These are phyloP conservation scores for Monosporascus sp. DNA, from an alignment of 2,329 filamentous ascomycete species.

Conservation along the genomic window DNA sequence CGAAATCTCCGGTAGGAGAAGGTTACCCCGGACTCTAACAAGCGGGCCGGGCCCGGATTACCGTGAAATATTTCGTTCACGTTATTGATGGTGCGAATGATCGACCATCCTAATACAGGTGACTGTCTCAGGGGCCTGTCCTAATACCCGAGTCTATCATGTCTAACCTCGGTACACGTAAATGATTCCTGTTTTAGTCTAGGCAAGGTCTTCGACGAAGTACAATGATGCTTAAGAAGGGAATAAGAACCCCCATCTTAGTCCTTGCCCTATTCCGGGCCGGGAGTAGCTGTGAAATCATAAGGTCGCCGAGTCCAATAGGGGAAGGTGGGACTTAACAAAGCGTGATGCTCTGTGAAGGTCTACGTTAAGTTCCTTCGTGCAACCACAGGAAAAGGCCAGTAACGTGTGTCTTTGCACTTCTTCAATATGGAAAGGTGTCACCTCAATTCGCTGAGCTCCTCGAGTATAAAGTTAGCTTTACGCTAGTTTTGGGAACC, in stretches of 20 bases:
- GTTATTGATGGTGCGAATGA: background rate
- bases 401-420: background rate
- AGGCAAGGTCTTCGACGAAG: no score
- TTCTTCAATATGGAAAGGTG: background rate
- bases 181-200: background rate
- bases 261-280: background rate
- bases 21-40: background rate
- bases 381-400: background rate
- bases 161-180: background rate
- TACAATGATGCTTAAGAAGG: background rate
- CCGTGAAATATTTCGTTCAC: no score
- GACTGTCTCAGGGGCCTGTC: background rate
- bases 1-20: background rate
- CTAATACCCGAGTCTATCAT: background rate
- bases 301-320: background rate
- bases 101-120: background rate
- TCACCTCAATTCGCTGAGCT: no score
- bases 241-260: background rate
- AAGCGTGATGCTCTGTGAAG: background rate
- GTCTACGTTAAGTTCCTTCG: background rate
- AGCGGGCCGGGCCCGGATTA: no score
- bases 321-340: background rate
- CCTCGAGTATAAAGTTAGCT: no score
- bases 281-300: background rate
- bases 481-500: no score